Evolutionary conservation across 2,329 filamentous ascomycete species (phyloP), one percentile per base, ranked within the genome.

Genomic region (Monilinia polystroma): DNA sequence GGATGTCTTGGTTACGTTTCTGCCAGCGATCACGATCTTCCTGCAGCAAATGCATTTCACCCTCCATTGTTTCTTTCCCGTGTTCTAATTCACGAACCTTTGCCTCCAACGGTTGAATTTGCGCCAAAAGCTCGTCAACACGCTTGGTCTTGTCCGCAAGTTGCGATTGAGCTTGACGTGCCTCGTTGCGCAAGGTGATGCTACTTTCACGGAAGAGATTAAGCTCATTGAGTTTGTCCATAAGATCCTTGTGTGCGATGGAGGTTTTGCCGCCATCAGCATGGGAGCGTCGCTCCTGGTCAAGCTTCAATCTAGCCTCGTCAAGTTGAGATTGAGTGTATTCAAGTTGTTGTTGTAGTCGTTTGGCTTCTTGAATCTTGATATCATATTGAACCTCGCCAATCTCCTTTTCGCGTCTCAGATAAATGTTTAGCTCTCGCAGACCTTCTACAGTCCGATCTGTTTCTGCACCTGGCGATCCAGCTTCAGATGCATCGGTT

Each of bases 151-250:
- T 95, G 74, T 92, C 89, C 0, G 86, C 81, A 32, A 97, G 83
- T 70, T 92, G 88, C 16, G 87, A 83, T 72, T 95, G 91, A 1
- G 92, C 87, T 73, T 93, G 89, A 66, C 90, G 87, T 68, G 91
- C 88, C 76, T 99, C 93, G 72, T 91, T 92, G 54, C 96, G 91
- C 20, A 99, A 83, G 1, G 94, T 95, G 66, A 91, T 91, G 73
- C 91, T 97, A 80, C 93, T 97, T 79, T 99, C 95, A 14, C 95
- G 90, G 82, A 96, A 96, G 20, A 97, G 83, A 74, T 99, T 99
- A 68, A 99, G 86, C 78, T 99, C 93, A 74, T 96, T 95, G 68
- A 99, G 85, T 70, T 96, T 97, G 71, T 96, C 89, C 87, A 97
- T 93, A 5, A 99, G 84, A 73, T 96, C 93, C 75, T 91, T 92